Evolutionary conservation across 1,284 basidiomycete genomes (phyloP).

Genomic region (Apiotrichum domesticum): DNA sequence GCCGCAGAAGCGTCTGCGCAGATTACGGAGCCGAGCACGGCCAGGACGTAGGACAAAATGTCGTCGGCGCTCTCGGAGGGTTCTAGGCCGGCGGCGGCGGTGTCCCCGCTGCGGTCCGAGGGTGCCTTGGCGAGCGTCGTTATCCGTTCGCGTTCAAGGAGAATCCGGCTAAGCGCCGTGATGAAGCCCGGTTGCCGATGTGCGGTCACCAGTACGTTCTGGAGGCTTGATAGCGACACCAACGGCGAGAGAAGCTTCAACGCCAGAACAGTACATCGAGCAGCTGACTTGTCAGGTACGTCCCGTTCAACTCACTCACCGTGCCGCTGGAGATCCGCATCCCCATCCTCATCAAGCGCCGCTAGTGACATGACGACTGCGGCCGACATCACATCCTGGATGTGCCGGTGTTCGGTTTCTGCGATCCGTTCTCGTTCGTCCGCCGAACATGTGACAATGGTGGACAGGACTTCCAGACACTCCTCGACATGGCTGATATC

Average conservation of each 20-base stretch:
- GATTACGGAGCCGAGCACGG: not conserved
- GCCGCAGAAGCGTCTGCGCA: not conserved
- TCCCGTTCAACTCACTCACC: slow-evolving; percentile 1
- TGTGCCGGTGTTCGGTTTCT: not conserved
- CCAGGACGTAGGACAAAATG: not conserved
- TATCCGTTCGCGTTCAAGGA: not conserved
- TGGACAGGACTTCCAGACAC: not conserved
- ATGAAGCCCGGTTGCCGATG: not conserved
- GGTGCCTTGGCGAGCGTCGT: not conserved
- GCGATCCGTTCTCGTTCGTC: not conserved
- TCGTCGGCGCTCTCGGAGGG: not conserved
- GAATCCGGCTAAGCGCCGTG: not conserved
- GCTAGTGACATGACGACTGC: slow-evolving; percentile 3
- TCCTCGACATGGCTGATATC: slow-evolving; percentile 7
- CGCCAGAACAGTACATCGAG: slow-evolving; percentile 2
- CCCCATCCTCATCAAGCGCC: slow-evolving; percentile 1
- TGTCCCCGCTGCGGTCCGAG: not conserved
- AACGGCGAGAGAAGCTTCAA: slow-evolving; percentile 7
- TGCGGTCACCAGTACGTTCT: not conserved
- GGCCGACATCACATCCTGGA: not conserved
- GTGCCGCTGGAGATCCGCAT: not conserved
- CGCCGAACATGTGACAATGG: not conserved
- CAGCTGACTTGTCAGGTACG: slow-evolving; percentile 1
- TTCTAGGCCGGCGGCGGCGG: not conserved
- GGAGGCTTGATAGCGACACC: not conserved